A percentile compares a stretch with the other conserved stretches of the same genome.
Evolutionary conservation across 2,329 filamentous ascomycete genomes (phyloP).

Genomic region (Fusarium longipes): DNA sequence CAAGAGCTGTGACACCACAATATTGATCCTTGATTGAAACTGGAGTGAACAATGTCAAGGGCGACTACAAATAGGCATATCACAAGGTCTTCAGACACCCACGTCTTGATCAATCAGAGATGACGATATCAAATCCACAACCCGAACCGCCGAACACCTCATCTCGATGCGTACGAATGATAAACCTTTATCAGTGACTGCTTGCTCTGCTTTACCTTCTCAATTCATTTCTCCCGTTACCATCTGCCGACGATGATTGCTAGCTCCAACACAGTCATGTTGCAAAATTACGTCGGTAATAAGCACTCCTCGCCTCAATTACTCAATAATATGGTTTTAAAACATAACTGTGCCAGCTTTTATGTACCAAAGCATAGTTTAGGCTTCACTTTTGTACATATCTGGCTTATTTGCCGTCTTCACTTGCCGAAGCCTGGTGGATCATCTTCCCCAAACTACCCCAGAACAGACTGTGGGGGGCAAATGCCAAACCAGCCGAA

Average conservation of each 20-base stretch:
- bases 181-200: not conserved
- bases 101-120: not conserved
- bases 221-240: constrained; percentile 30
- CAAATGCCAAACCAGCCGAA: constrained; percentile 15
- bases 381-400: not conserved
- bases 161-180: not conserved
- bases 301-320: constrained; percentile 28
- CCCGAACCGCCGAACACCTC: not conserved
- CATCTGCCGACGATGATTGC: constrained; percentile 31
- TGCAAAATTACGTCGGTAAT: constrained; percentile 23
- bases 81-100: not conserved
- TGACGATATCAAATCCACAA: not conserved
- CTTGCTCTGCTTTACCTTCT: not conserved
- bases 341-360: not conserved
- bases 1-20: too few relatives aligned
- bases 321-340: fast-evolving
- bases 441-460: constrained; percentile 24
- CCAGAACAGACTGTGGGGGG: constrained; percentile 28
- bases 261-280: constrained; percentile 30
- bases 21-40: too few relatives aligned
- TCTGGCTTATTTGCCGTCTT: constrained; percentile 18
- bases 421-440: constrained; percentile 33
- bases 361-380: not conserved
- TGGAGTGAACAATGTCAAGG: too few relatives aligned
- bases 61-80: not conserved